These are phyloP conservation scores for Fraxinus albicans DNA, from an alignment of 305 asterid species.

Conservation along the genomic window DNA sequence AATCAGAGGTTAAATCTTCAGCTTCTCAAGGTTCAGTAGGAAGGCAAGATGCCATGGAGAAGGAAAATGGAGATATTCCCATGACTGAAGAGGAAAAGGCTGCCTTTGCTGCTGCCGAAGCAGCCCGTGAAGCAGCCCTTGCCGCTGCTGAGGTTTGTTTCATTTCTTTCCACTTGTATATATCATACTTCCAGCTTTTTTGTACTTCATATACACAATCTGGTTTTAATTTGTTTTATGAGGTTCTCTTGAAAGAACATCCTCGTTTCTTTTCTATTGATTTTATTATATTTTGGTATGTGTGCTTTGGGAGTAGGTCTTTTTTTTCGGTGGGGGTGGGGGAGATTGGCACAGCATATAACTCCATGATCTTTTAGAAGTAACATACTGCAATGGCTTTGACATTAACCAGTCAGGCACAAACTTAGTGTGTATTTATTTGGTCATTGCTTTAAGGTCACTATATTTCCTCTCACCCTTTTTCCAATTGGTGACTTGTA, in stretches of 20 bases:
- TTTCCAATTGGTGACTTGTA: neutral
- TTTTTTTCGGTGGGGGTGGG: neutral
- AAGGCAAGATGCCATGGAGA: constrained; percentile 41
- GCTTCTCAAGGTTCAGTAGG: constrained; percentile 57
- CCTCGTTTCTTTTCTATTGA: neutral
- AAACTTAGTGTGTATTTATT: constrained; percentile 15
- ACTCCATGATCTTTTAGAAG: constrained; percentile 20
- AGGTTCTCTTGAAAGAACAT: constrained; percentile 8
- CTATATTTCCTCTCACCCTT: neutral
- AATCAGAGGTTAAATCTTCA: constrained; percentile 49
- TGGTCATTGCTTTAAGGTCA: neutral
- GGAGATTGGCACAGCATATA: neutral
- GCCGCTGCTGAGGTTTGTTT: constrained; percentile 95
- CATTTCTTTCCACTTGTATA: constrained; percentile 5
- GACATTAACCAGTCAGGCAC: constrained; percentile 19
- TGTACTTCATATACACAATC: constrained; percentile 5
- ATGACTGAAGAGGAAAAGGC: constrained; percentile 92
- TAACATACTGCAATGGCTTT: neutral
- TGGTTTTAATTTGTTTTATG: constrained; percentile 13
- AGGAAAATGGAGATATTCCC: constrained; percentile 47
- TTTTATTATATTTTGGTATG: neutral
- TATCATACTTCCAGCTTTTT: constrained; percentile 1
- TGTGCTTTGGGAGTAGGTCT: neutral
- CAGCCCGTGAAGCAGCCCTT: constrained; percentile 86
- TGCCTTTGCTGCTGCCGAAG: constrained; percentile 93